A percentile compares a stretch with the other conserved stretches of the same genome.
Evolutionary conservation across 2,329 filamentous ascomycete species (phyloP).

Genomic region (Fusarium sp.): DNA sequence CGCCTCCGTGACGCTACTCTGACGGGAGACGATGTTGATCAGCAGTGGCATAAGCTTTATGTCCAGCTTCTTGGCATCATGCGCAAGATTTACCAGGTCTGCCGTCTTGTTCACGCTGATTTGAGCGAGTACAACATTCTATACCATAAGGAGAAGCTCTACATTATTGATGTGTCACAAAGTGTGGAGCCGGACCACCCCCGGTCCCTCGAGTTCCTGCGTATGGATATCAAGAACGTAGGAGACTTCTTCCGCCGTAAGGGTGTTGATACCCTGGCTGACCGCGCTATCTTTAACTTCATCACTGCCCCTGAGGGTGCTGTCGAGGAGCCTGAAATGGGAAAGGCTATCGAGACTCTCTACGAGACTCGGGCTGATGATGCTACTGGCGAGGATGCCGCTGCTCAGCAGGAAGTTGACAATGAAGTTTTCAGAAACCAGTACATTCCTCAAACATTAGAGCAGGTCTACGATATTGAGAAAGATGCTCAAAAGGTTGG

Average conservation of each 20-base stretch:
- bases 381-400: slow-evolving; percentile 61
- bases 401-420: slow-evolving; percentile 76
- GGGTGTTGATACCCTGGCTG: slow-evolving; percentile 82
- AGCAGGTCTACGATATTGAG: slow-evolving; percentile 97
- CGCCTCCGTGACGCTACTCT: slow-evolving; percentile 88
- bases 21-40: slow-evolving; percentile 71
- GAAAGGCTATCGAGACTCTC: slow-evolving; percentile 71
- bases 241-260: slow-evolving; percentile 91
- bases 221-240: slow-evolving; percentile 99
- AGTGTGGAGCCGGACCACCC: slow-evolving; percentile 98
- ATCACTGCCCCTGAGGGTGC: slow-evolving; percentile 73
- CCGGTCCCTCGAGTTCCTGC: slow-evolving; percentile 88
- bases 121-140: slow-evolving; percentile 98
- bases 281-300: slow-evolving; percentile 86
- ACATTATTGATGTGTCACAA: slow-evolving; percentile 97
- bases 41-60: slow-evolving; percentile 83
- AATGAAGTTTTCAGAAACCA: slow-evolving; percentile 95
- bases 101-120: slow-evolving; percentile 93
- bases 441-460: slow-evolving; percentile 94
- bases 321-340: slow-evolving; percentile 70
- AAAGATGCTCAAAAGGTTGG: slow-evolving; percentile 84
- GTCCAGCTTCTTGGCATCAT: slow-evolving; percentile 87
- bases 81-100: slow-evolving; percentile 92
- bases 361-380: slow-evolving; percentile 66
- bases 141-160: slow-evolving; percentile 83